Evolutionary conservation across 768 basidiomycete species (phyloP).

Genomic region (Pholiota molesta): DNA sequence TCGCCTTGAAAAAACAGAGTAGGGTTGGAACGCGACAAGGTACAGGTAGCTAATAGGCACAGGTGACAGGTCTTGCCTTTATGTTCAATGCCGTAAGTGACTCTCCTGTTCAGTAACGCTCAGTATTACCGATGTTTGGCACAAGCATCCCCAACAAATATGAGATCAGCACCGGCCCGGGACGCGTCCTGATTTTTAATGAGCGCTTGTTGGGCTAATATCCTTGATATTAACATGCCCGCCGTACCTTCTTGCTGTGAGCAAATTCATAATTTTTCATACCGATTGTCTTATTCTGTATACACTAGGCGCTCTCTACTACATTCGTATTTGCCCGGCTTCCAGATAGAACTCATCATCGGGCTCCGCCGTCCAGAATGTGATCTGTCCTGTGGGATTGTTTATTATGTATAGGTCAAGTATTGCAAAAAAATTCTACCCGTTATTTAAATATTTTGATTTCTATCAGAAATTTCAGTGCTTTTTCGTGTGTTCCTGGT

Average conservation of each 20-base stretch:
- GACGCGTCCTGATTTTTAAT: neutral
- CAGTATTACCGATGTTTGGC: neutral
- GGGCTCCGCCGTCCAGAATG: too few relatives aligned
- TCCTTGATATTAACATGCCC: too few relatives aligned
- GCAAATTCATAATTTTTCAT: too few relatives aligned
- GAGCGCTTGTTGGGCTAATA: neutral
- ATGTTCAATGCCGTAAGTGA: neutral
- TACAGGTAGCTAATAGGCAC: too few relatives aligned
- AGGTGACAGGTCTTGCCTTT: neutral
- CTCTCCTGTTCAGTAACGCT: too few relatives aligned
- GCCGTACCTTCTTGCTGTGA: too few relatives aligned
- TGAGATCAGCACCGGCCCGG: neutral
- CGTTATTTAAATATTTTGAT: too few relatives aligned
- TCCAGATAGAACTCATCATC: conserved; percentile 35
- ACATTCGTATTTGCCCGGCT: conserved; percentile 36
- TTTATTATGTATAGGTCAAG: too few relatives aligned
- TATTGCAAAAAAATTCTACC: too few relatives aligned
- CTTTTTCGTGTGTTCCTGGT: conserved; percentile 38
- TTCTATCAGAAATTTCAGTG: too few relatives aligned
- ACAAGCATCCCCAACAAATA: neutral
- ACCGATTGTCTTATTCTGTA: too few relatives aligned
- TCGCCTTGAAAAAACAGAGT: neutral
- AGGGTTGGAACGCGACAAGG: neutral
- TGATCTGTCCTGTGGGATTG: conserved; percentile 37
- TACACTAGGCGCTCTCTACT: conserved; percentile 34